A percentile compares a stretch with the other conserved stretches of the same genome.
phyloP scores from a whole-genome alignment of 345 rosid genomes.

The Cardamine resedifolia region DNA sequence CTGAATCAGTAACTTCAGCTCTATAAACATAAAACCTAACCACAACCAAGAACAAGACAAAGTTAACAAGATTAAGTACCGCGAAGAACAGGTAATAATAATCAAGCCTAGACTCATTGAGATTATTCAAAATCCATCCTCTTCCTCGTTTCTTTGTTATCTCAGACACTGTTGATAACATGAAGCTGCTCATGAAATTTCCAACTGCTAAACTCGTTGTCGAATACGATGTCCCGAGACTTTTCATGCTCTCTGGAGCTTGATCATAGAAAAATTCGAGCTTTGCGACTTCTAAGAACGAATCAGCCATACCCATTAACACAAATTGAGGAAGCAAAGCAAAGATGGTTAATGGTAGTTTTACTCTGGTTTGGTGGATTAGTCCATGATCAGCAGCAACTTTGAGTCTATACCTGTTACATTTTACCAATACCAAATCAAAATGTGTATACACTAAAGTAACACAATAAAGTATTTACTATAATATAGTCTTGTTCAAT shows the following conservation, averaged over 20 bases:
- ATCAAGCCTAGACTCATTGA: conserved; percentile 65
- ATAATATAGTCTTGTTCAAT: not conserved
- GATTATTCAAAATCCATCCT: conserved; percentile 70
- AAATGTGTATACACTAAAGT: not conserved
- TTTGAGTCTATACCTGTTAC: conserved; percentile 53
- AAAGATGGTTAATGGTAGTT: conserved; percentile 60
- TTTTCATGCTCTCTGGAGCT: conserved; percentile 79
- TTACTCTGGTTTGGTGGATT: conserved; percentile 23
- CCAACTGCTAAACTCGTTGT: conserved; percentile 62
- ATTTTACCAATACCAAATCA: not conserved
- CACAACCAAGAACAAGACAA: conserved; percentile 54
- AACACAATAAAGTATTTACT: not conserved
- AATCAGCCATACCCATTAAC: conserved; percentile 72
- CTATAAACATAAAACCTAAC: conserved; percentile 60
- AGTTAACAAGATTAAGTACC: conserved; percentile 48
- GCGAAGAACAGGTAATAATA: conserved; percentile 65
- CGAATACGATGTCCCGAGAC: conserved; percentile 74
- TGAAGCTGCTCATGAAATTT: conserved; percentile 63
- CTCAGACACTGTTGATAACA: conserved; percentile 50
- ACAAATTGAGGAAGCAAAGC: conserved; percentile 71
- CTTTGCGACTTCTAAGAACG: conserved; percentile 73
- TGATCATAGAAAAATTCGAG: conserved; percentile 88
- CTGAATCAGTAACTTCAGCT: conserved; percentile 51
- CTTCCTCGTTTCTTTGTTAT: conserved; percentile 49
- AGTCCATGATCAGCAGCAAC: conserved; percentile 45